Percentiles rank a stretch among this genome's conserved stretches.
Evolutionary conservation across 129 eudicot species (phyloP).

Genomic region (Apium graveolens): DNA sequence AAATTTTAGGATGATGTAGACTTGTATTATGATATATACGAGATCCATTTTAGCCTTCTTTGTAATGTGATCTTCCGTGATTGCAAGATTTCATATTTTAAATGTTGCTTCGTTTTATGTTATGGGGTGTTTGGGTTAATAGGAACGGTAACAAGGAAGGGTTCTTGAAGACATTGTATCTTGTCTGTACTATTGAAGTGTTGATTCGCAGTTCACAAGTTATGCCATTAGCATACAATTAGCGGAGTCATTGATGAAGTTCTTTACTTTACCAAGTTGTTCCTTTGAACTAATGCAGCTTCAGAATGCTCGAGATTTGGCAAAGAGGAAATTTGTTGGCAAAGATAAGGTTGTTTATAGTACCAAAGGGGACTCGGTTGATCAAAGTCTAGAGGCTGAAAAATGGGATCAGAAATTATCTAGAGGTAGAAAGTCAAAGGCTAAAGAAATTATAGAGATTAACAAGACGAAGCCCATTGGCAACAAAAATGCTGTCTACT

Average conservation of each 20-base stretch:
- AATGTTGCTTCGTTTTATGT: not conserved
- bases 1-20: not conserved
- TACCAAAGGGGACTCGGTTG: constrained; percentile 50
- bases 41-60: too few relatives aligned
- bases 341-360: too few relatives aligned
- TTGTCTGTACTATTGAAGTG: not conserved
- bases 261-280: not conserved
- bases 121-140: not conserved
- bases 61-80: not conserved
- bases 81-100: not conserved
- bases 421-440: not conserved
- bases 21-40: too few relatives aligned
- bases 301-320: constrained; percentile 79
- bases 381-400: constrained; percentile 61
- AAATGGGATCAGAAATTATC: constrained; percentile 69
- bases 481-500: not conserved
- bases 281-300: constrained; percentile 39
- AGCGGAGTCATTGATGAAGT: not conserved
- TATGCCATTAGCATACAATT: not conserved
- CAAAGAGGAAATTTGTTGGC: constrained; percentile 54
- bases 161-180: not conserved
- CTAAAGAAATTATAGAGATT: not conserved
- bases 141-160: not conserved
- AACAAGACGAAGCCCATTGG: not conserved
- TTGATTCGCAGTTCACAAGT: not conserved